phyloP scores from a whole-genome alignment of 2,329 filamentous ascomycete genomes.

The Cladophialophora yegresii region DNA sequence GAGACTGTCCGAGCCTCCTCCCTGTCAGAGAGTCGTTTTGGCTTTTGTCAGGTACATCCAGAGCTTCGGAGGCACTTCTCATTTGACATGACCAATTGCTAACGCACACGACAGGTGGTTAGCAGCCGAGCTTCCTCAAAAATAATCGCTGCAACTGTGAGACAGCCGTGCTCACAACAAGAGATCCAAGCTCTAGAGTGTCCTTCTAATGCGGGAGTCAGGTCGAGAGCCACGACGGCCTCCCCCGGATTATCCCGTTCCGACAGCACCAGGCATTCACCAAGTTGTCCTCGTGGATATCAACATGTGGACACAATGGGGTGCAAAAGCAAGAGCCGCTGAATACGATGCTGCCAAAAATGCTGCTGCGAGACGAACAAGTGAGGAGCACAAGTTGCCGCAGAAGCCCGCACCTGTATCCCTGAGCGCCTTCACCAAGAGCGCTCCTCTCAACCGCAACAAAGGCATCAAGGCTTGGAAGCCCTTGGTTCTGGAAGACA shows the following conservation, averaged over 20 bases:
- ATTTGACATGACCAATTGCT: neutral
- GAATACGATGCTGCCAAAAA: conserved; percentile 36
- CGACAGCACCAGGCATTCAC: neutral
- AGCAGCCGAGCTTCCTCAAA: neutral
- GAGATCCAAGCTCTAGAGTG: neutral
- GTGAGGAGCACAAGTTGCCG: conserved; percentile 35
- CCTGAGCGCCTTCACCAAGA: conserved; percentile 35
- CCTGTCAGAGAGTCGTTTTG: neutral
- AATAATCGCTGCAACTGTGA: neutral
- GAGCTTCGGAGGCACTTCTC: neutral
- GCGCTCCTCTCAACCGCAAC: conserved; percentile 32
- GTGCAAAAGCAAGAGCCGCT: conserved; percentile 36
- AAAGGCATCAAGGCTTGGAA: conserved; percentile 36
- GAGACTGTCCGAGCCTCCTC: neutral
- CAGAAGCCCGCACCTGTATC: conserved; percentile 34
- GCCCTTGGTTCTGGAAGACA: conserved; percentile 33
- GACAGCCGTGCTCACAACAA: neutral
- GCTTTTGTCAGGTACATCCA: neutral
- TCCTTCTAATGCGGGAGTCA: conserved; percentile 2
- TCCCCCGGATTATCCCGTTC: neutral
- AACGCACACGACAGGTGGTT: neutral
- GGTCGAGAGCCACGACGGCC: conserved; percentile 1
- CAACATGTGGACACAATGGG: conserved; percentile 19
- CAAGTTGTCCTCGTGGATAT: neutral
- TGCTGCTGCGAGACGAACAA: conserved; percentile 35